phyloP scores from a whole-genome alignment of 306 rosid species.

The Lathyrus tuberosus region DNA sequence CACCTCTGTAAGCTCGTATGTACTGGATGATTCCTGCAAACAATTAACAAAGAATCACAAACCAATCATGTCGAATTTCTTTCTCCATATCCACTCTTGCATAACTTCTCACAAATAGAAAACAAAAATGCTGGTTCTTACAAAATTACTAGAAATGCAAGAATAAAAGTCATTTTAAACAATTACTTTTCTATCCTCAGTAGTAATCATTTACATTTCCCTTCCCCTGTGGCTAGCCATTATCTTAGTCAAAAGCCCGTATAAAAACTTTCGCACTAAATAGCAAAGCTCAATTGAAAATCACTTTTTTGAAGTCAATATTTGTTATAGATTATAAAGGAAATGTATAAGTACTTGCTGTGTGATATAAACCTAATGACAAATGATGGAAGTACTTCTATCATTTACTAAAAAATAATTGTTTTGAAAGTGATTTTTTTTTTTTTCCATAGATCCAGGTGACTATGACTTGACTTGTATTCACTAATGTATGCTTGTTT shows the following conservation, averaged over 20 bases:
- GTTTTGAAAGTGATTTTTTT: background rate
- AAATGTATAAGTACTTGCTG: background rate
- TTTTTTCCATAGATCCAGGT: background rate
- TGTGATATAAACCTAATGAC: conserved; percentile 14
- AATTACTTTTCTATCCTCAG: background rate
- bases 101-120: conserved; percentile 11
- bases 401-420: background rate
- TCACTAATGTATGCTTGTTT: background rate
- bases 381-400: background rate
- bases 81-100: conserved; percentile 17
- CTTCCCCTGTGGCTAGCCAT: background rate
- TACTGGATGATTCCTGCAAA: conserved; percentile 72
- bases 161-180: background rate
- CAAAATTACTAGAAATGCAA: background rate
- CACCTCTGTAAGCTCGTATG: conserved; percentile 76
- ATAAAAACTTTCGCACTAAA: background rate
- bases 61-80: conserved; percentile 24
- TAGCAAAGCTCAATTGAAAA: background rate
- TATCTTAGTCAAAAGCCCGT: background rate
- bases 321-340: conserved; percentile 3
- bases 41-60: conserved; percentile 34
- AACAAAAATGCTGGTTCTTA: background rate
- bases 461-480: background rate
- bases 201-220: background rate
- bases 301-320: background rate